A percentile compares a stretch with the other conserved stretches of the same genome.
Conservation (phyloP, 768 basidiomycete genomes). For the Boletellus sp. region DNA sequence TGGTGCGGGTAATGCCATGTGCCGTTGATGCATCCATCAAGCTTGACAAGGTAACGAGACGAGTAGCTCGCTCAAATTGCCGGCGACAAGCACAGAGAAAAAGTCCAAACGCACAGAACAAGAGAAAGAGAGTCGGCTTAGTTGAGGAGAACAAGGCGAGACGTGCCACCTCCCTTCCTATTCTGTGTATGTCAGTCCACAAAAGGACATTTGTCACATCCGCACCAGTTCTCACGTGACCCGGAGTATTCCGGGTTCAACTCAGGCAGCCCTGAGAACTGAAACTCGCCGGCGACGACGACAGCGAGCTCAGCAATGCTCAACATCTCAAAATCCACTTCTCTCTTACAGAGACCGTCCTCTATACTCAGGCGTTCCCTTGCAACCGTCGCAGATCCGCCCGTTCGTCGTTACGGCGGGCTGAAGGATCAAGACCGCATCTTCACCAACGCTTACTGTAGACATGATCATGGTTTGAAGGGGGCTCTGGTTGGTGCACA, state of each 20-base stretch:
- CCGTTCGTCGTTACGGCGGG: conserved; percentile 88
- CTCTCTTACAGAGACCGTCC: conserved; percentile 18
- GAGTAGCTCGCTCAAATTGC: conserved; percentile 1
- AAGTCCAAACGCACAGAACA: background rate
- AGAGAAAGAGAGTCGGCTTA: background rate
- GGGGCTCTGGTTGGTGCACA: conserved; percentile 67
- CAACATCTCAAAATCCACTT: conserved; percentile 25
- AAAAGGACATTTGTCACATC: conserved; percentile 8
- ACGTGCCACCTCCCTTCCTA: conserved; percentile 8
- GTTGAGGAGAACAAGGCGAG: conserved; percentile 17
- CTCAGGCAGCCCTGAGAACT: no score
- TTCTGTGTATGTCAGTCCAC: conserved; percentile 2
- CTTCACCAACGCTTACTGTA: conserved; percentile 86
- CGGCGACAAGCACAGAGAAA: conserved; percentile 1
- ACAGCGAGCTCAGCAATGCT: conserved; percentile 24
- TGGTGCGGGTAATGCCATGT: conserved; percentile 13
- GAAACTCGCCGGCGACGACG: conserved; percentile 8
- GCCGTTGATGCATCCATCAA: conserved; percentile 14
- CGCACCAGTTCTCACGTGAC: conserved; percentile 8
- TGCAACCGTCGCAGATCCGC: conserved; percentile 80
- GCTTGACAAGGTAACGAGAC: no score
- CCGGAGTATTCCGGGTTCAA: conserved; percentile 17
- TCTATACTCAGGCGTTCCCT: conserved; percentile 32
- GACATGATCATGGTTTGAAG: conserved; percentile 90
- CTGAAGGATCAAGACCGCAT: conserved; percentile 93